Percentiles rank a stretch among this genome's conserved stretches.
phyloP scores from a whole-genome alignment of 495 filamentous ascomycete genomes.

The Aspergillus wentii region DNA sequence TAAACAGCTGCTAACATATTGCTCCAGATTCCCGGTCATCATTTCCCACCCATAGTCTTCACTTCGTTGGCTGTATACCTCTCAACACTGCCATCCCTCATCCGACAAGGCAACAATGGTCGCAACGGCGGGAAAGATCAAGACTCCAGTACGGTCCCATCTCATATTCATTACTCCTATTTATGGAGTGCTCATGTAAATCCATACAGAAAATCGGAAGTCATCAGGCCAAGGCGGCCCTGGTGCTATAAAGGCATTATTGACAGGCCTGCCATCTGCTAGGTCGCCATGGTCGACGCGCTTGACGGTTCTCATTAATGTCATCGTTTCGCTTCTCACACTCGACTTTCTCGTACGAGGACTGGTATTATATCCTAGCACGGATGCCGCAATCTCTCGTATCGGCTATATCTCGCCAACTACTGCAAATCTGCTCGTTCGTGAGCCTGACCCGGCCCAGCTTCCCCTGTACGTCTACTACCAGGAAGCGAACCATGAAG shows the following conservation, averaged over 20 bases:
- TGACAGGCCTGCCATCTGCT: slow-evolving; percentile 70
- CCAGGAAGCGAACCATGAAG: slow-evolving; percentile 26
- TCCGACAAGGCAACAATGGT: neutral
- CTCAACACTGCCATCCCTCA: slow-evolving; percentile 51
- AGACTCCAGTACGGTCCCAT: slow-evolving; percentile 6
- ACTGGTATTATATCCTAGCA: slow-evolving; percentile 55
- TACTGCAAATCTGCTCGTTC: slow-evolving; percentile 74
- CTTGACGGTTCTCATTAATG: slow-evolving; percentile 67
- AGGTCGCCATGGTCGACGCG: slow-evolving; percentile 50
- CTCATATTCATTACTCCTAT: too few relatives aligned
- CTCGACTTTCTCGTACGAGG: slow-evolving; percentile 73
- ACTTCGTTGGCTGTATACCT: slow-evolving; percentile 70
- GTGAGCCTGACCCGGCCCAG: slow-evolving; percentile 72
- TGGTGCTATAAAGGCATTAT: slow-evolving; percentile 56
- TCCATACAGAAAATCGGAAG: slow-evolving; percentile 3
- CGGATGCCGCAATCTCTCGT: slow-evolving; percentile 78
- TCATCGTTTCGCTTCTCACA: slow-evolving; percentile 56
- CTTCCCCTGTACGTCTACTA: slow-evolving; percentile 71
- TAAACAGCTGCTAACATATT: slow-evolving; percentile 4
- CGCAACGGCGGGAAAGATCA: slow-evolving; percentile 3
- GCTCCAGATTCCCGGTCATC: slow-evolving; percentile 57
- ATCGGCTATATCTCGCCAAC: slow-evolving; percentile 80
- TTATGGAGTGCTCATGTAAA: too few relatives aligned
- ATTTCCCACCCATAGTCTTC: slow-evolving; percentile 60
- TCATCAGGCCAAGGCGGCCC: slow-evolving; percentile 1